Evolutionary conservation across 345 rosid genomes (phyloP).

Genomic region (Lumnitzera racemosa): DNA sequence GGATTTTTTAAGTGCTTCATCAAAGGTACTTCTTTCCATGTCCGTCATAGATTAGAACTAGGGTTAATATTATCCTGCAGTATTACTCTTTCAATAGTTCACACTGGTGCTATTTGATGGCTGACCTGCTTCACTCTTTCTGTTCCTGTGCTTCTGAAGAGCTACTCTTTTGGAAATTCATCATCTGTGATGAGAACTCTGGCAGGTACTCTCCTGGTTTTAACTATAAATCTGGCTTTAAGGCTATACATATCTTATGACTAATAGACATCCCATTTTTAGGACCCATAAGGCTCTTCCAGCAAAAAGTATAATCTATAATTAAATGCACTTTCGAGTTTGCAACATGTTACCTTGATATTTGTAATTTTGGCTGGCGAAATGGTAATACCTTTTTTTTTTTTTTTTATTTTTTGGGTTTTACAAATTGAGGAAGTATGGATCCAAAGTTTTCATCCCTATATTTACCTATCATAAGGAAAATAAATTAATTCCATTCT

Average conservation of each 20-base stretch:
- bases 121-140: constrained; percentile 14
- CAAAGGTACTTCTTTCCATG: constrained; percentile 54
- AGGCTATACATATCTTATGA: not conserved
- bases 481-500: too few relatives aligned
- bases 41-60: not conserved
- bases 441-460: too few relatives aligned
- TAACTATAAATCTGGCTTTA: constrained; percentile 1
- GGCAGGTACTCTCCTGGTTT: constrained; percentile 53
- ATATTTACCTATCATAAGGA: too few relatives aligned
- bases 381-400: too few relatives aligned
- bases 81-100: not conserved
- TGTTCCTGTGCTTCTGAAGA: constrained; percentile 35
- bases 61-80: not conserved
- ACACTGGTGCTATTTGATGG: not conserved
- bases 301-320: too few relatives aligned
- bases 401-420: too few relatives aligned
- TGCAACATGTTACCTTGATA: too few relatives aligned
- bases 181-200: constrained; percentile 88
- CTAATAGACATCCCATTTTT: not conserved
- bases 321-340: too few relatives aligned
- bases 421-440: too few relatives aligned
- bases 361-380: too few relatives aligned
- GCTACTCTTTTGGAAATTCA: constrained; percentile 90
- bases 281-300: too few relatives aligned
- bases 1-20: constrained; percentile 89